A percentile compares a stretch with the other conserved stretches of the same genome.
Conservation (phyloP, 108 stramenopile species). For the Licmophora abbreviata region DNA sequence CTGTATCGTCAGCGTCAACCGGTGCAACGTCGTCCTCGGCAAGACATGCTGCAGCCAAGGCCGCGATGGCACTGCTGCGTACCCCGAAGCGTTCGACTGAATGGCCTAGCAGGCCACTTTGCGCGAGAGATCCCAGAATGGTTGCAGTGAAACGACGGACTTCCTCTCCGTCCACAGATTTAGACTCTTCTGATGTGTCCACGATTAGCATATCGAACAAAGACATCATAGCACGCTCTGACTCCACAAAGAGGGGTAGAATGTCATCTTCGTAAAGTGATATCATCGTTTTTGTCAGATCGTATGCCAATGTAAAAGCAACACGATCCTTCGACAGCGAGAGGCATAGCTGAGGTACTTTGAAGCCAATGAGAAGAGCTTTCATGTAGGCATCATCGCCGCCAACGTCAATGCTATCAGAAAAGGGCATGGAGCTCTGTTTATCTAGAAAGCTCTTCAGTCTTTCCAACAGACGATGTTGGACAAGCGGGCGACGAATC, state of each 20-base stretch:
- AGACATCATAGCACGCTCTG: slow-evolving; percentile 40
- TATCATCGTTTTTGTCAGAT: slow-evolving; percentile 38
- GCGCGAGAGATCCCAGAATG: slow-evolving; percentile 44
- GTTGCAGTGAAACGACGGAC: slow-evolving; percentile 36
- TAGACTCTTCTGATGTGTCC: slow-evolving; percentile 8
- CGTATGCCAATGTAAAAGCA: slow-evolving; percentile 43
- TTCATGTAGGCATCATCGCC: slow-evolving; percentile 28
- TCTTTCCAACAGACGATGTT: slow-evolving; percentile 42
- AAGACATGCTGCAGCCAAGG: slow-evolving; percentile 59
- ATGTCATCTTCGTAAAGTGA: slow-evolving; percentile 33
- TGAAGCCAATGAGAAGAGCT: slow-evolving; percentile 37
- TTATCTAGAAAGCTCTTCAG: slow-evolving; percentile 30
- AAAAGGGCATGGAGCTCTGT: too few species aligned
- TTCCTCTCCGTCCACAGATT: slow-evolving; percentile 18
- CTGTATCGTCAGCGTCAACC: slow-evolving; percentile 24
- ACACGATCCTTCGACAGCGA: slow-evolving; percentile 47
- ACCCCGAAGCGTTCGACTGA: slow-evolving; percentile 49
- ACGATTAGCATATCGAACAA: slow-evolving; percentile 62
- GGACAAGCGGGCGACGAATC: slow-evolving; percentile 38
- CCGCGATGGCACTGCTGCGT: slow-evolving; percentile 52
- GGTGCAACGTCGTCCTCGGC: slow-evolving; percentile 26
- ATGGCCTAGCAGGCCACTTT: slow-evolving; percentile 37
- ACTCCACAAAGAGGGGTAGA: slow-evolving; percentile 43
- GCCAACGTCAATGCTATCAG: slow-evolving; percentile 20
- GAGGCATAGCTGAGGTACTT: slow-evolving; percentile 53